These are phyloP conservation scores for Zymoseptoria crescenta DNA, from an alignment of 2,329 filamentous ascomycete species.

Conservation along the genomic window DNA sequence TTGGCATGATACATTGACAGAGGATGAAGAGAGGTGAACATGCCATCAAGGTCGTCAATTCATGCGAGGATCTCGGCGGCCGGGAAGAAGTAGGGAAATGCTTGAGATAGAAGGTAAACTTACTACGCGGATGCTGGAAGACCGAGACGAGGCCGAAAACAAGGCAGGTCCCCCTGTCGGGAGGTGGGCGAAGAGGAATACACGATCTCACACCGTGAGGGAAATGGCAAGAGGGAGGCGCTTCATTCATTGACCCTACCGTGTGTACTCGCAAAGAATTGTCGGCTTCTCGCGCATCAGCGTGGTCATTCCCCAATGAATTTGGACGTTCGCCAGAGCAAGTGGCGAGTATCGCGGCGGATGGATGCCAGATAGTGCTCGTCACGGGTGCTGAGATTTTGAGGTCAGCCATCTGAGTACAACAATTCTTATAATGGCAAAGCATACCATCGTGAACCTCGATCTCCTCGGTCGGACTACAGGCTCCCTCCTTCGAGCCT, in stretches of 20 bases:
- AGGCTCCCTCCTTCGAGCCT: conserved; percentile 33
- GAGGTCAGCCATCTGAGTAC: background rate
- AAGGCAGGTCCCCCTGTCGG: background rate
- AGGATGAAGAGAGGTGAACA: too few relatives aligned
- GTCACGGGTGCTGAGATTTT: conserved; percentile 34
- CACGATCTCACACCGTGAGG: background rate
- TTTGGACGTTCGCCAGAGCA: conserved; percentile 35
- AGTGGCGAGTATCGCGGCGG: conserved; percentile 42
- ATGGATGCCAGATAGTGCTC: conserved; percentile 40
- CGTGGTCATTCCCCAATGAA: background rate
- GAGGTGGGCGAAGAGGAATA: background rate
- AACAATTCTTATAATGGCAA: background rate
- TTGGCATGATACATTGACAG: too few relatives aligned
- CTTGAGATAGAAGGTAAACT: background rate
- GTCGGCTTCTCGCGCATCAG: background rate
- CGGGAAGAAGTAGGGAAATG: too few relatives aligned
- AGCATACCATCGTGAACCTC: conserved; percentile 34
- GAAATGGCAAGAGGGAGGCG: background rate
- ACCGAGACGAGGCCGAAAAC: background rate
- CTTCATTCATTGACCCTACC: background rate
- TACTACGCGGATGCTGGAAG: background rate
- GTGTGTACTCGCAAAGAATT: background rate
- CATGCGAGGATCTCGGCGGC: too few relatives aligned
- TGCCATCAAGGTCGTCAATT: too few relatives aligned
- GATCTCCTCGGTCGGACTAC: conserved; percentile 37